Evolutionary conservation across 169 alveolate species (phyloP).

Genomic region (Blepharisma undulans): DNA sequence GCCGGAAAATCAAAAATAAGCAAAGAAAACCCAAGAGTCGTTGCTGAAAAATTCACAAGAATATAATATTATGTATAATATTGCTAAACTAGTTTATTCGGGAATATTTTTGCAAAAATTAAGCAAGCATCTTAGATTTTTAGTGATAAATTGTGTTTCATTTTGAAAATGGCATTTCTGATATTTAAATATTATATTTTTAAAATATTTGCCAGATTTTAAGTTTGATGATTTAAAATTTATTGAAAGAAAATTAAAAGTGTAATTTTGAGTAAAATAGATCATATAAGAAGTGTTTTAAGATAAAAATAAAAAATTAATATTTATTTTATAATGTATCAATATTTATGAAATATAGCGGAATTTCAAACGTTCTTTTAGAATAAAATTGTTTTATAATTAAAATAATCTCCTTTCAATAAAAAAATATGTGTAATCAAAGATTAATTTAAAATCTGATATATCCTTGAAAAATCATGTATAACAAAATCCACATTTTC

Average conservation of each 20-base stretch:
- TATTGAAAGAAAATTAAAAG: background rate
- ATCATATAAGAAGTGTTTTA: too few species aligned
- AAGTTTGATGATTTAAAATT: background rate
- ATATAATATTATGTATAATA: slow-evolving; percentile 38
- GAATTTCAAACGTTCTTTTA: background rate
- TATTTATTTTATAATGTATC: too few species aligned
- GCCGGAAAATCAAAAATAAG: background rate
- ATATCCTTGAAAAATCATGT: background rate
- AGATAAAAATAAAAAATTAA: too few species aligned
- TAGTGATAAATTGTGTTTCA: background rate
- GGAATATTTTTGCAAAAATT: background rate
- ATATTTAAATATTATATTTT: too few species aligned
- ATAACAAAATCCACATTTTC: background rate
- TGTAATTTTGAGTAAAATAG: too few species aligned
- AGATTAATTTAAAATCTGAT: background rate
- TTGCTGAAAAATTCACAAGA: slow-evolving; percentile 31
- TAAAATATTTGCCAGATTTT: background rate
- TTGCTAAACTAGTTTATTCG: background rate
- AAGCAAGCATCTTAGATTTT: background rate
- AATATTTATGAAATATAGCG: background rate
- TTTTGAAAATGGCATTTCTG: background rate
- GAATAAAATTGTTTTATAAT: too few species aligned
- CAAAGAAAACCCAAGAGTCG: slow-evolving; percentile 42
- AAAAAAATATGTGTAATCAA: background rate
- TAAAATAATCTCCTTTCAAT: too few species aligned